Base-by-base conservation (phyloP, 805 yeast genomes). In the Ogataea trehaloabstinens region DNA sequence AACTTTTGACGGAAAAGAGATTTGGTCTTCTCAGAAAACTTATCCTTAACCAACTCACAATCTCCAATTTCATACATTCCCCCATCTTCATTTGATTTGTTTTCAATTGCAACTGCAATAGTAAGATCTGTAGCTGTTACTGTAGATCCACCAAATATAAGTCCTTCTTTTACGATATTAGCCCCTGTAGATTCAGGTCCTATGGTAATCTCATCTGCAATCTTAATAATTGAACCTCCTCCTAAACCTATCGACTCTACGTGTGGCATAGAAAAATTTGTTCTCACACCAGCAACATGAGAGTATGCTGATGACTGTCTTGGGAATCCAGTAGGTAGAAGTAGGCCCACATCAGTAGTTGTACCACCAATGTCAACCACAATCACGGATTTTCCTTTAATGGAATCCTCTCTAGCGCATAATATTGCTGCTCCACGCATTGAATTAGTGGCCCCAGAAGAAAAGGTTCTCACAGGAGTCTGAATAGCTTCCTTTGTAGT, bases 321-420 rank as follows among this genome's bases (percentile, higher is more conserved):
- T 5, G 77, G 78, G 51, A 70, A 72, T 1, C 76, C 77, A 15
- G 66, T 49, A 4, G 73, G 66, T 7, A 72, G 50, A 22, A 72
- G 45, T 33, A 70, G 43, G 6, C 78, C 77, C n/a, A 70, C 72
- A 49, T 72, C 77, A 6, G 75, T 56, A 4, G 78, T 72, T 10
- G 78, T 72, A 10, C 77, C 78, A 13, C 78, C 78, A 27, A 72
- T 66, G 49, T 72, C 78, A 24, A 65, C 65, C n/a, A 71, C 73
- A 33, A 68, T 41, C 13, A 60, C 58, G 19, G 53, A 40, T 5
- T 74, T 71, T 5, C 54, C 45, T 0, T 51, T 52, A 21, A 48
- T 34, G 35, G 57, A 21, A 43, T 70, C 64, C 11, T 46, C 48
- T 29, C 46, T 34, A 38, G 58, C 33, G 44, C 71, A 64, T 13